Evolutionary conservation across 805 yeast genomes (phyloP).

Genomic region (Cyberlindnera bimundalis): DNA sequence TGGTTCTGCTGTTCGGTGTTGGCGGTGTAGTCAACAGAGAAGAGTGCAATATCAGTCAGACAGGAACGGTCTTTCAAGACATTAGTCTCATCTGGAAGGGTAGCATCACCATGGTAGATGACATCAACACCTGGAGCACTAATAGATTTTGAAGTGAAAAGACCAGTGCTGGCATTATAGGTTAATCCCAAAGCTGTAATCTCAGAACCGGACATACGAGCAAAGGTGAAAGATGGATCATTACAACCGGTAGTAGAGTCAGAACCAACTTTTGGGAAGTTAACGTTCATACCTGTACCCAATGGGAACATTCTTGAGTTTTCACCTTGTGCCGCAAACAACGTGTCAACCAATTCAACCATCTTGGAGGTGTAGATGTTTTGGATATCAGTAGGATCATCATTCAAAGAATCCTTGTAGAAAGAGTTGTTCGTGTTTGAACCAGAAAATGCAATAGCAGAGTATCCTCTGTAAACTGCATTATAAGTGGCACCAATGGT

Average conservation of each 20-base stretch:
- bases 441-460: slow-evolving; percentile 52
- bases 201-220: slow-evolving; percentile 43
- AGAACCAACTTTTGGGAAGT: slow-evolving; percentile 44
- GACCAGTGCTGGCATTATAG: slow-evolving; percentile 40
- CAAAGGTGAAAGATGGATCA: slow-evolving; percentile 39
- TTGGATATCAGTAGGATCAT: slow-evolving; percentile 38
- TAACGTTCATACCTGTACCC: slow-evolving; percentile 45
- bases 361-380: slow-evolving; percentile 44
- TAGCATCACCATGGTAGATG: slow-evolving; percentile 41
- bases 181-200: slow-evolving; percentile 12
- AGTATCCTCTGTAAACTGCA: slow-evolving; percentile 44
- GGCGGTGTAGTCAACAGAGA: slow-evolving; percentile 41
- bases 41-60: slow-evolving; percentile 42
- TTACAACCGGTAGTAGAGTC: slow-evolving; percentile 36
- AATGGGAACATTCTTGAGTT: slow-evolving; percentile 38
- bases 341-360: slow-evolving; percentile 36
- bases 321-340: slow-evolving; percentile 38
- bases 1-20: slow-evolving; percentile 14
- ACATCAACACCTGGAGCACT: slow-evolving; percentile 27
- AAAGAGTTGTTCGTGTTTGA: slow-evolving; percentile 46
- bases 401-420: slow-evolving; percentile 38
- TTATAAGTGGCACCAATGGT: slow-evolving; percentile 50
- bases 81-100: slow-evolving; percentile 40
- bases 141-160: slow-evolving; percentile 19
- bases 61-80: slow-evolving; percentile 34